A percentile compares a stretch with the other conserved stretches of the same genome.
These are phyloP conservation scores for Priceomyces medius DNA, from an alignment of 805 yeast genomes.

Conservation along the genomic window DNA sequence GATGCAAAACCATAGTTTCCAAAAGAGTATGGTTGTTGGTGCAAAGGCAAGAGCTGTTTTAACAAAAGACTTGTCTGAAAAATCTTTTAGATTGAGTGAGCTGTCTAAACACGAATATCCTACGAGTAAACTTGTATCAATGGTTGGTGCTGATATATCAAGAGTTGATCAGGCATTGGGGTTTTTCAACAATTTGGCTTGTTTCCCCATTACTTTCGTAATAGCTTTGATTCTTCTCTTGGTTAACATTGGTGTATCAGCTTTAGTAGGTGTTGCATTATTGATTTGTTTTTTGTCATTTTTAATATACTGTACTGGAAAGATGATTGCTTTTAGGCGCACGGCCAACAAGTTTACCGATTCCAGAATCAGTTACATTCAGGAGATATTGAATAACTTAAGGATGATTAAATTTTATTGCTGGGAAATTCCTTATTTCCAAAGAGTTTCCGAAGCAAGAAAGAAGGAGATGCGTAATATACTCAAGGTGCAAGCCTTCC, in stretches of 20 bases:
- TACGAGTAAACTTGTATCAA: slow-evolving; percentile 12
- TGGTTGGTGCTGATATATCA: slow-evolving; percentile 17
- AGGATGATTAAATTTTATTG: slow-evolving; percentile 19
- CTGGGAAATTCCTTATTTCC: slow-evolving; percentile 19
- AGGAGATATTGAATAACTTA: slow-evolving; percentile 16
- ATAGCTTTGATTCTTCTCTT: slow-evolving; percentile 15
- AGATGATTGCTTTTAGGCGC: slow-evolving; percentile 11
- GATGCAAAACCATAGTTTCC: slow-evolving; percentile 13
- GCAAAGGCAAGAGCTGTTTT: slow-evolving; percentile 12
- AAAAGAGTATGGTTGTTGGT: slow-evolving; percentile 13
- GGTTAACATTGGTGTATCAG: slow-evolving; percentile 16
- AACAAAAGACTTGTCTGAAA: slow-evolving; percentile 13
- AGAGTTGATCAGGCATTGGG: slow-evolving; percentile 14
- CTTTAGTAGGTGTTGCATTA: slow-evolving; percentile 16
- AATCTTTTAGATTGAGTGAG: slow-evolving; percentile 14
- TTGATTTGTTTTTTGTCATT: slow-evolving; percentile 10
- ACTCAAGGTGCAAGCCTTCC: slow-evolving; percentile 13
- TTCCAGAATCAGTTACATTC: slow-evolving; percentile 12
- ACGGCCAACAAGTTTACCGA: slow-evolving; percentile 13
- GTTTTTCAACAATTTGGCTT: slow-evolving; percentile 9
- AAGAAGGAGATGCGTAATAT: slow-evolving; percentile 12
- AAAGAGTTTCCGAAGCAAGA: slow-evolving; percentile 10
- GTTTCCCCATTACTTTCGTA: slow-evolving; percentile 12
- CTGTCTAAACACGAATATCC: slow-evolving; percentile 13
- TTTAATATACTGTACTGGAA: slow-evolving; percentile 6